Conservation (phyloP, 306 rosid genomes). For the Carpinus fangiana region DNA sequence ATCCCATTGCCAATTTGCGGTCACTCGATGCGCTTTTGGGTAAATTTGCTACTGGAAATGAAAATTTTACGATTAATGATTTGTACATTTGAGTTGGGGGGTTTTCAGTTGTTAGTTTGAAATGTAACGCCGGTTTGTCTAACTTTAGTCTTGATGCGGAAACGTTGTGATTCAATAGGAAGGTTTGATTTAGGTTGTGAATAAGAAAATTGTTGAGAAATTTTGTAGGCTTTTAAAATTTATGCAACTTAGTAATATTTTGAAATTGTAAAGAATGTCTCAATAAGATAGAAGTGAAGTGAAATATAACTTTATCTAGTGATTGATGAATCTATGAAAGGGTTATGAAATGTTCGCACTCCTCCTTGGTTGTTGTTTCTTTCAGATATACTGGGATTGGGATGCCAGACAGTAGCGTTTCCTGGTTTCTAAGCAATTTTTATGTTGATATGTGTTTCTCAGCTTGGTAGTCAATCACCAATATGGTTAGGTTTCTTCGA, state of each 20-base stretch:
- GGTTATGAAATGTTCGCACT: neutral
- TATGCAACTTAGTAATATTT: neutral
- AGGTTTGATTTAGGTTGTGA: neutral
- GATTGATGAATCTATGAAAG: neutral
- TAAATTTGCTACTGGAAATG: conserved; percentile 27
- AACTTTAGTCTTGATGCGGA: neutral
- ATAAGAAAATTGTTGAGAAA: neutral
- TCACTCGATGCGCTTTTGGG: conserved; percentile 88
- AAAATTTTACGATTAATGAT: neutral
- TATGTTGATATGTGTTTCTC: neutral
- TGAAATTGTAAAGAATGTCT: neutral
- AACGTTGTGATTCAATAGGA: neutral
- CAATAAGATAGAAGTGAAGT: neutral
- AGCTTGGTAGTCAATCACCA: neutral
- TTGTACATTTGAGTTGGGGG: neutral
- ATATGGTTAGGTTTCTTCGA: neutral
- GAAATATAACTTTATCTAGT: neutral
- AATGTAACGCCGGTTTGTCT: neutral
- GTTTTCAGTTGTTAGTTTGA: conserved; percentile 11
- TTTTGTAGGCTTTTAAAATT: neutral
- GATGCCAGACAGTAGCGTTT: neutral
- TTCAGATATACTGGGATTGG: neutral
- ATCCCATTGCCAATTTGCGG: conserved; percentile 80
- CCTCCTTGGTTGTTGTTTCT: neutral
- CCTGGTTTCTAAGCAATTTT: neutral